phyloP scores from a whole-genome alignment of 805 yeast species.

The Saccharomycopsis synnaedendra region DNA sequence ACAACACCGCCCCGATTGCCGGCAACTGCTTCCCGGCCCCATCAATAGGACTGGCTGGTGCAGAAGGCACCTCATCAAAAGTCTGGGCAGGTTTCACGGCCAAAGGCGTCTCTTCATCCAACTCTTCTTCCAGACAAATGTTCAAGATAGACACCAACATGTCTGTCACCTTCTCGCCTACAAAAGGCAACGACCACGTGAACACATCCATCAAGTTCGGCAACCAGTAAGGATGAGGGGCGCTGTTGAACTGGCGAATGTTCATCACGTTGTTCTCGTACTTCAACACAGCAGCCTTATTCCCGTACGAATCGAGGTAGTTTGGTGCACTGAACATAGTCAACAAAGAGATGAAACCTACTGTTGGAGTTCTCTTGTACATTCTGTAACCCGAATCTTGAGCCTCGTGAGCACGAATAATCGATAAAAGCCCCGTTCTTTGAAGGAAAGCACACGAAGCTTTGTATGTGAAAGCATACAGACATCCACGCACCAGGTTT shows the following conservation, averaged over 20 bases:
- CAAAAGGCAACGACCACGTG: conserved; percentile 95
- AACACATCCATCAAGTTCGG: conserved; percentile 97
- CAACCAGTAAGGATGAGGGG: conserved; percentile 94
- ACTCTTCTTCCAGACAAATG: conserved; percentile 91
- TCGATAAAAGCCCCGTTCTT: conserved; percentile 65
- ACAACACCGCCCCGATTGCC: conserved; percentile 1
- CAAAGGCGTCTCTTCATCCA: conserved; percentile 60
- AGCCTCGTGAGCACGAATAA: conserved; percentile 94
- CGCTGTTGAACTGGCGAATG: conserved; percentile 83
- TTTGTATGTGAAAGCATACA: conserved; percentile 75
- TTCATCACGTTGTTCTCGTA: conserved; percentile 90
- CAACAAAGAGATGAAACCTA: conserved; percentile 82
- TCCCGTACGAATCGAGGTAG: conserved; percentile 82
- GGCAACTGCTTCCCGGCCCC: conserved; percentile 4
- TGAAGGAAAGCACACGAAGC: conserved; percentile 76
- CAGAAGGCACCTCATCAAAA: conserved; percentile 18
- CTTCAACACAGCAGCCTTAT: conserved; percentile 90
- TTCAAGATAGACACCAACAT: conserved; percentile 83
- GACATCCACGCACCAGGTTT: conserved; percentile 81
- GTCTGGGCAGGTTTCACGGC: conserved; percentile 30
- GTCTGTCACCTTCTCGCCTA: conserved; percentile 91
- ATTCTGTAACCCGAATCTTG: conserved; percentile 96
- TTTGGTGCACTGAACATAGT: conserved; percentile 95
- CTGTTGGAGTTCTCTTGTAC: conserved; percentile 72
- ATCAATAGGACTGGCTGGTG: conserved; percentile 11